Conservation (phyloP, 108 stramenopile genomes). For the Nitzschia sp. region DNA sequence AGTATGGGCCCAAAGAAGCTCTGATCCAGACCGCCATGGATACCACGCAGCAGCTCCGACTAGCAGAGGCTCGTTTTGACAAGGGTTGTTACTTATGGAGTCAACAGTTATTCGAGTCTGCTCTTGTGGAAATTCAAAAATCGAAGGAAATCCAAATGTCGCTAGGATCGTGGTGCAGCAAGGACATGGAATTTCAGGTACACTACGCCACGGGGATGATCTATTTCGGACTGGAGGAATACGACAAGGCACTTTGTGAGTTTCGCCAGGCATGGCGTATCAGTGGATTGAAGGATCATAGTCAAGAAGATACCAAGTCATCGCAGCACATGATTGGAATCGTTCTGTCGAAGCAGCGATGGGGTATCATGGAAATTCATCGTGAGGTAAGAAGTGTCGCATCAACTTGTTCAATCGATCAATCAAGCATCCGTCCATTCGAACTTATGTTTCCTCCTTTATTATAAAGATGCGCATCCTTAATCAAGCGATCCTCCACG, state of each 20-base stretch:
- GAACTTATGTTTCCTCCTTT: too few species aligned
- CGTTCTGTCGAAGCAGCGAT: background rate
- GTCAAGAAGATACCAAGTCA: background rate
- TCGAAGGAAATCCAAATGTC: background rate
- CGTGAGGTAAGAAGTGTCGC: background rate
- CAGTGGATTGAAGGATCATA: background rate
- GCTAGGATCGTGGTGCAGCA: background rate
- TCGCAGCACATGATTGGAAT: background rate
- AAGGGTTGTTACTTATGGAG: conserved; percentile 1
- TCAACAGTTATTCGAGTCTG: background rate
- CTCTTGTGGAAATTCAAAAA: background rate
- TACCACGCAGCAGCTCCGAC: background rate
- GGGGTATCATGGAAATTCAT: background rate
- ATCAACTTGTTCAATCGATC: too few species aligned
- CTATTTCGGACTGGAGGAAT: background rate
- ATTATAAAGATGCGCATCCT: too few species aligned
- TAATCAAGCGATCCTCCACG: conserved; percentile 2
- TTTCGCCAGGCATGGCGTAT: conserved; percentile 11
- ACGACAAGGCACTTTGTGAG: conserved; percentile 1
- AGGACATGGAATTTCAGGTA: background rate
- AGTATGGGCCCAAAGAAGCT: background rate
- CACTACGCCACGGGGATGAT: background rate
- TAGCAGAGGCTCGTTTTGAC: background rate
- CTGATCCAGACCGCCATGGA: background rate
- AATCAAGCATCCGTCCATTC: too few species aligned